Evolutionary conservation across 2,329 filamentous ascomycete genomes (phyloP).

Genomic region (Pseudocercospora vitis): DNA sequence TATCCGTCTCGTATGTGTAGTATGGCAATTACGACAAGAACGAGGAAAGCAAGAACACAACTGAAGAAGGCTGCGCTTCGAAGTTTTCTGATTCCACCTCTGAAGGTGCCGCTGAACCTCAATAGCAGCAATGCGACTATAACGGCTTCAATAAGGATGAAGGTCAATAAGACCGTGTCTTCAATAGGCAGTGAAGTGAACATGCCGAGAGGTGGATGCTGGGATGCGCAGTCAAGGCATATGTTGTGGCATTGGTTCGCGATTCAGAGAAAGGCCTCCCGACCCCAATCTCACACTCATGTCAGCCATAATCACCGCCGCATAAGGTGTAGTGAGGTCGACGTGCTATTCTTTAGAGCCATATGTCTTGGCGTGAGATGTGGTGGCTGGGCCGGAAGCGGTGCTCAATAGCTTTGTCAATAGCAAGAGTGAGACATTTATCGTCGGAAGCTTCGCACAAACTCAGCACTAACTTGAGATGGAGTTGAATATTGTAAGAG

Average conservation of each 20-base stretch:
- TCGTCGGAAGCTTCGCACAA: conserved; percentile 11
- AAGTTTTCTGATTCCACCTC: conserved; percentile 13
- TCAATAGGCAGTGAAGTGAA: conserved; percentile 28
- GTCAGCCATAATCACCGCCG: background rate
- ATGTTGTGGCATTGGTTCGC: background rate
- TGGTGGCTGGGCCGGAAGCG: conserved; percentile 26
- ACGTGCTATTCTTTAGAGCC: conserved; percentile 22
- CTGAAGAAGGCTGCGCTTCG: conserved; percentile 17
- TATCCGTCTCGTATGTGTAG: conserved; percentile 14
- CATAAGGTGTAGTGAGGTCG: conserved; percentile 15
- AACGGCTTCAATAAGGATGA: conserved; percentile 28
- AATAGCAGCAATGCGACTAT: conserved; percentile 29
- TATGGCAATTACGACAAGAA: conserved; percentile 16
- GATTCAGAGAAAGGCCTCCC: background rate
- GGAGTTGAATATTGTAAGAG: background rate
- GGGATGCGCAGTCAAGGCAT: background rate
- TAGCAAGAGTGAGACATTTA: conserved; percentile 22
- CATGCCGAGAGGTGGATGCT: conserved; percentile 16
- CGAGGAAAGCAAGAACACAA: conserved; percentile 17
- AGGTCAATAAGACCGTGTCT: conserved; percentile 32
- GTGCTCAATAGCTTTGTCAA: conserved; percentile 35
- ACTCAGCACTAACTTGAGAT: background rate
- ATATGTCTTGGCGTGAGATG: conserved; percentile 18
- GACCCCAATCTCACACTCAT: background rate
- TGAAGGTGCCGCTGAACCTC: conserved; percentile 11